Evolutionary conservation across 1,139 yeast species (phyloP).

Genomic region (Debaryomyces sp.): DNA sequence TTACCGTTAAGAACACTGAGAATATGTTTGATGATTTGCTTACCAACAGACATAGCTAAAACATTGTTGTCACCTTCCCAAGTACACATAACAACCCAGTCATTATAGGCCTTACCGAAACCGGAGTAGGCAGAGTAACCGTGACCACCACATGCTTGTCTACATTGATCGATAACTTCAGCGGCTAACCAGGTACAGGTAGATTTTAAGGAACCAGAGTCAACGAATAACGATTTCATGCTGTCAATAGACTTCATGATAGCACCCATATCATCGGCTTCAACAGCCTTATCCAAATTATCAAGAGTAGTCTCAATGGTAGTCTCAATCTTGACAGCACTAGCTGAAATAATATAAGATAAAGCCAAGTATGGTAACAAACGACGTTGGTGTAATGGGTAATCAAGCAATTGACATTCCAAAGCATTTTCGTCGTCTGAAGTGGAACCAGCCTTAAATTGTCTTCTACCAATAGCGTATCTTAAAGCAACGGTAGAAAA

Average conservation of each 20-base stretch:
- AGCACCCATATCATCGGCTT: slow-evolving; percentile 33
- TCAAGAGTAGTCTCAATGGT: slow-evolving; percentile 32
- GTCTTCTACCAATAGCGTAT: slow-evolving; percentile 50
- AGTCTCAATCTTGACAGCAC: slow-evolving; percentile 41
- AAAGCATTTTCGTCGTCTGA: slow-evolving; percentile 23
- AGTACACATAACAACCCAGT: slow-evolving; percentile 55
- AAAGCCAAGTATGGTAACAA: slow-evolving; percentile 49
- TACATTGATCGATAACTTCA: slow-evolving; percentile 47
- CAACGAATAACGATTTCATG: slow-evolving; percentile 49
- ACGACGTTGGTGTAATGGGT: slow-evolving; percentile 52
- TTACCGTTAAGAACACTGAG: slow-evolving; percentile 35
- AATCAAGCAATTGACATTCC: slow-evolving; percentile 47
- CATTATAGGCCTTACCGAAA: slow-evolving; percentile 50
- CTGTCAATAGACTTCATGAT: slow-evolving; percentile 42
- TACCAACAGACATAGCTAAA: slow-evolving; percentile 49
- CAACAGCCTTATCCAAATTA: slow-evolving; percentile 41
- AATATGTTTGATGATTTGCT: slow-evolving; percentile 45
- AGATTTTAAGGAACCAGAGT: slow-evolving; percentile 51
- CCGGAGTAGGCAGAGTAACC: slow-evolving; percentile 53
- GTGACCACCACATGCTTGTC: slow-evolving; percentile 58
- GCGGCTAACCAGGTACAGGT: slow-evolving; percentile 54
- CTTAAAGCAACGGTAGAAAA: slow-evolving; percentile 47
- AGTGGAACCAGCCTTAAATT: slow-evolving; percentile 35
- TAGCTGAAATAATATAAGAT: slow-evolving; percentile 44
- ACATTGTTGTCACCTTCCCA: slow-evolving; percentile 59